Conservation (phyloP, 2,329 filamentous ascomycete species). For the Didymella lethalis region DNA sequence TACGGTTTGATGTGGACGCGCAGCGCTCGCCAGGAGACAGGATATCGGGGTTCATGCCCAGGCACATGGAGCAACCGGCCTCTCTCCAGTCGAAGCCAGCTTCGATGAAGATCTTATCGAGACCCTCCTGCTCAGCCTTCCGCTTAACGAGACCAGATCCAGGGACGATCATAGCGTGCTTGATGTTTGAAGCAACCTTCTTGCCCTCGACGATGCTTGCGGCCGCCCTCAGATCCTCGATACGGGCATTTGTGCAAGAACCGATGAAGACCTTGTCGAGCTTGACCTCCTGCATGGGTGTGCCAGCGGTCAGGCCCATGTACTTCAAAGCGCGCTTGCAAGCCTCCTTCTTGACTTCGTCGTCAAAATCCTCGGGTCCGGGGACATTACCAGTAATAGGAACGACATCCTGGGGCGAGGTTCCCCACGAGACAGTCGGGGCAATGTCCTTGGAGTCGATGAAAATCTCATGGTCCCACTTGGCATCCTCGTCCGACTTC, state of each 20-base stretch:
- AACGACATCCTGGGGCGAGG: slow-evolving; percentile 94
- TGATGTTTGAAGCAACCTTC: slow-evolving; percentile 87
- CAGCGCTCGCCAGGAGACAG: slow-evolving; percentile 90
- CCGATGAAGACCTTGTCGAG: slow-evolving; percentile 98
- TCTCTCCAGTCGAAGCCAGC: slow-evolving; percentile 98
- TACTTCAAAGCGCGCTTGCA: slow-evolving; percentile 88
- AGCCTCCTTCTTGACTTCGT: slow-evolving; percentile 79
- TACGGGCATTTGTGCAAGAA: slow-evolving; percentile 95
- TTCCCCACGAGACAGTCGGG: slow-evolving; percentile 96
- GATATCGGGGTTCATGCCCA: slow-evolving; percentile 99
- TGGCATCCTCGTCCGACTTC: slow-evolving; percentile 84
- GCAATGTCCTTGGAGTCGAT: slow-evolving; percentile 93
- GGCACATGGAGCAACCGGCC: slow-evolving; percentile 97
- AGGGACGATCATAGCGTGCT: slow-evolving; percentile 94
- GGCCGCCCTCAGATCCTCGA: slow-evolving; percentile 91
- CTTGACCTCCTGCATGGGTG: slow-evolving; percentile 87
- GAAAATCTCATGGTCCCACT: slow-evolving; percentile 87
- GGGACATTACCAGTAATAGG: slow-evolving; percentile 92
- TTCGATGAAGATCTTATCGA: slow-evolving; percentile 90
- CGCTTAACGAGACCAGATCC: slow-evolving; percentile 94
- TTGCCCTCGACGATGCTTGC: slow-evolving; percentile 86
- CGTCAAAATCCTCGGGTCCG: slow-evolving; percentile 84
- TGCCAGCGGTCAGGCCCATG: slow-evolving; percentile 90
- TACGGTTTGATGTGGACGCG: slow-evolving; percentile 94
- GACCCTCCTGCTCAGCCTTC: slow-evolving; percentile 87